phyloP scores from a whole-genome alignment of 495 filamentous ascomycete genomes.

The Trypethelium eluteriae region DNA sequence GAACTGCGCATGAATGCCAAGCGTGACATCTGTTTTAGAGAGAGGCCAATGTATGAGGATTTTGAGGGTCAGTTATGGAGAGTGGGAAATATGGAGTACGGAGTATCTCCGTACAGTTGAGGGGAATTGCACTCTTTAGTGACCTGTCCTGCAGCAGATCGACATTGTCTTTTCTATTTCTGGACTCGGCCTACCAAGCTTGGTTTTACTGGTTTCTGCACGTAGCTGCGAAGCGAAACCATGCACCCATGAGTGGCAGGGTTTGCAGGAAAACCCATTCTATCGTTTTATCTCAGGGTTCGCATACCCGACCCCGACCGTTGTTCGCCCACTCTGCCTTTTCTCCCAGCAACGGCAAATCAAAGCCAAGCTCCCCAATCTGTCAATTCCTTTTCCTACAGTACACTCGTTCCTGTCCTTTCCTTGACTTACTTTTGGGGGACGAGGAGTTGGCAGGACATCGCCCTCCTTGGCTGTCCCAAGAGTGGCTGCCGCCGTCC shows the following conservation, averaged over 20 bases:
- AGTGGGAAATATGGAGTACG: too few relatives aligned
- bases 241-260: background rate
- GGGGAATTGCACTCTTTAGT: too few relatives aligned
- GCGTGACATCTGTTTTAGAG: too few relatives aligned
- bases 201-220: background rate
- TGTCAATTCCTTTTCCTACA: background rate
- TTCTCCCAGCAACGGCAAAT: background rate
- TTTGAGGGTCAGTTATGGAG: too few relatives aligned
- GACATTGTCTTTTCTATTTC: background rate
- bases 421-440: background rate
- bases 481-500: too few relatives aligned
- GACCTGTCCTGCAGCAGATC: constrained; percentile 2
- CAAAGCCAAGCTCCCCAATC: background rate
- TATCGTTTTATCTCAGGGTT: background rate
- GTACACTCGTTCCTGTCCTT: background rate
- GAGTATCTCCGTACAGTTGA: too few relatives aligned
- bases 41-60: too few relatives aligned
- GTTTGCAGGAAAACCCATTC: background rate
- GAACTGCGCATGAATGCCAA: too few relatives aligned
- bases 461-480: too few relatives aligned
- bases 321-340: background rate
- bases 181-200: background rate
- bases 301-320: background rate
- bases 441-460: background rate
- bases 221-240: too few relatives aligned